phyloP scores from a whole-genome alignment of 495 filamentous ascomycete genomes.

The Penicillium lividum region DNA sequence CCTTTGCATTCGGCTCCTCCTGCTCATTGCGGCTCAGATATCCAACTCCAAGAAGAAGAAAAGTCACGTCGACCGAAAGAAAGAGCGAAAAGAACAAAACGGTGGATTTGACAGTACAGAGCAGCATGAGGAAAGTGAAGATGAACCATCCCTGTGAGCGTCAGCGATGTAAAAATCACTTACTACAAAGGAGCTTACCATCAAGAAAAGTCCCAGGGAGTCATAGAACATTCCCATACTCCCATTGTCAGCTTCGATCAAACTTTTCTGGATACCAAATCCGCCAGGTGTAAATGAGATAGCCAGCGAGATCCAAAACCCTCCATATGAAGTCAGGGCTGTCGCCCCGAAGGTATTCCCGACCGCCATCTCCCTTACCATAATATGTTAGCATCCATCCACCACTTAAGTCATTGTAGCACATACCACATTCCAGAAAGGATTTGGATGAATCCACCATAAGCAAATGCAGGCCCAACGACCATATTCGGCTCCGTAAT shows the following conservation, averaged over 20 bases:
- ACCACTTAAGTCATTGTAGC: background rate
- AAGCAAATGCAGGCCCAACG: conserved; percentile 63
- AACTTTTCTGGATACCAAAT: conserved; percentile 52
- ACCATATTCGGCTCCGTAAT: conserved; percentile 60
- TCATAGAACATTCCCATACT: conserved; percentile 54
- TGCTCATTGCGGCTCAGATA: conserved; percentile 53
- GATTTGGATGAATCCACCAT: conserved; percentile 80
- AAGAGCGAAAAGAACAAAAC: conserved; percentile 91
- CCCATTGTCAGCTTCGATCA: conserved; percentile 45
- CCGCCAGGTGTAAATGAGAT: conserved; percentile 79
- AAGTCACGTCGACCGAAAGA: conserved; percentile 80
- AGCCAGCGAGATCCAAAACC: conserved; percentile 88
- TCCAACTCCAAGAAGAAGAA: conserved; percentile 72
- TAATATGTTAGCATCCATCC: background rate
- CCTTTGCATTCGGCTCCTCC: conserved; percentile 42
- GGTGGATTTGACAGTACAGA: conserved; percentile 86
- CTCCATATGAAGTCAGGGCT: conserved; percentile 90
- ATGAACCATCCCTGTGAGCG: conserved; percentile 75
- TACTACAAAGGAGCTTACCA: conserved; percentile 44
- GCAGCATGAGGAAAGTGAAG: conserved; percentile 78
- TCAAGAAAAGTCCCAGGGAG: conserved; percentile 75
- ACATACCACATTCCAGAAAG: conserved; percentile 83
- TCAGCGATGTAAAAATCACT: conserved; percentile 29
- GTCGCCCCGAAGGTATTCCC: conserved; percentile 95
- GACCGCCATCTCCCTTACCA: conserved; percentile 83